Base-by-base conservation (phyloP, 352 stramenopile species). In the Halophytophthora batemanensis region DNA sequence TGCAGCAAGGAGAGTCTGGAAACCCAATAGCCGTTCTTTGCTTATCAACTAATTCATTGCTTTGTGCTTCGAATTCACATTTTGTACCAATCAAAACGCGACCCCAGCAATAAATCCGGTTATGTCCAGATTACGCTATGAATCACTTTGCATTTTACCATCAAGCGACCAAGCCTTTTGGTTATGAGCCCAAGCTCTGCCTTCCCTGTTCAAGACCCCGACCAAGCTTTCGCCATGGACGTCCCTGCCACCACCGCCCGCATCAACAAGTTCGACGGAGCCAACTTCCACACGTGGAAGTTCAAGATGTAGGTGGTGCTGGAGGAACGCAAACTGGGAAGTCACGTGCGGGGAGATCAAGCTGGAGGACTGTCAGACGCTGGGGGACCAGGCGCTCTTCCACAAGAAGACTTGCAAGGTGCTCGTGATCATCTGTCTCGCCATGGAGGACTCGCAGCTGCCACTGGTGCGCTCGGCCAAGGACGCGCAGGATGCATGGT, bases 261-360 rank as follows among this genome's bases (percentile, higher is more conserved):
- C 42, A 54, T 64, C 48, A 64, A 59, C 56, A 66, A 57, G 45
- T 61, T 66, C 45, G 13, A 56, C 43, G 51, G 29, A 47, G 53
- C 17, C 14, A 67, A 67, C 47, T 67, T 67, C 18, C 53, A 68
- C 39, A 48, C 22, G 19, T 63, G 54, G 41, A 59, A 60, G 45
- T 58, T 64, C 48, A 64, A 69, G 35, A 69, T 65, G 55, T 36
- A 42, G 19, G 57, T 69, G 53, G 50, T 65, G 47, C 56, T 70
- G 4, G 55, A 68, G 36, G 53, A 68, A 35, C 43, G 37, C 25
- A 54, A 69, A 6, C 44, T 65, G 29, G 61, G 61, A 65, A 36
- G 45, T 69, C 8, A 29, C 18, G 6, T 41, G 23, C n/a, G 50
- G 59, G 3, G 37, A 53, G 17, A 15, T 49, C 3, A 64, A 64